Percentiles rank a stretch among this genome's conserved stretches.
phyloP scores from a whole-genome alignment of 345 rosid genomes.

The Aurinia saxatilis region DNA sequence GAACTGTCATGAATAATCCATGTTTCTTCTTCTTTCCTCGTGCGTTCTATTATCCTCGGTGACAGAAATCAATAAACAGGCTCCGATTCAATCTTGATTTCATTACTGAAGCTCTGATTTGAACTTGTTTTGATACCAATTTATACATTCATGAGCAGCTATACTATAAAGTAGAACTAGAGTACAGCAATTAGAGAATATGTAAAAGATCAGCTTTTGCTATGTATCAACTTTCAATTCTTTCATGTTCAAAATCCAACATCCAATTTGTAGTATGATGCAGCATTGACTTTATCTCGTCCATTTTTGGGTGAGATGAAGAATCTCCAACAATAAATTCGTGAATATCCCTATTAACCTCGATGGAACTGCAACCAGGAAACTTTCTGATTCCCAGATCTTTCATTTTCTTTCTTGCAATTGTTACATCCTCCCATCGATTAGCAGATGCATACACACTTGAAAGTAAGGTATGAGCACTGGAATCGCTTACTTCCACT shows the following conservation, averaged over 20 bases:
- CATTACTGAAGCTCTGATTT: background rate
- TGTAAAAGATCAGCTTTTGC: background rate
- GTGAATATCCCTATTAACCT: conserved; percentile 40
- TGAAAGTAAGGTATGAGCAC: conserved; percentile 58
- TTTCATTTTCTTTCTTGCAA: conserved; percentile 67
- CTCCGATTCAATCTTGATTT: background rate
- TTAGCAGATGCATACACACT: conserved; percentile 57
- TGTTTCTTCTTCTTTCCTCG: background rate
- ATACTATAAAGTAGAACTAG: too few species aligned
- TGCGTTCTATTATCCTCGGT: background rate
- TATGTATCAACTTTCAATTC: background rate
- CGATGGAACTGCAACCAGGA: conserved; percentile 74
- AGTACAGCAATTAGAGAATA: background rate
- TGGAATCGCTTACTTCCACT: conserved; percentile 45
- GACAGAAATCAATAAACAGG: background rate
- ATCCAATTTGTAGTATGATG: conserved; percentile 25
- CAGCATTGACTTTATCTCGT: conserved; percentile 35
- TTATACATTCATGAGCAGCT: background rate
- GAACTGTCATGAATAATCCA: conserved; percentile 14
- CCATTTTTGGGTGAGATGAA: conserved; percentile 30
- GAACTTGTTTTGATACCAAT: background rate
- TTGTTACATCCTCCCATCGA: conserved; percentile 71
- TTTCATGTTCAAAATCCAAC: conserved; percentile 21
- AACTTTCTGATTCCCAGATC: conserved; percentile 56
- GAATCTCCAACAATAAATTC: conserved; percentile 49